Evolutionary conservation across 2,329 filamentous ascomycete species (phyloP).

Genomic region (Hymenoscyphus scutula): DNA sequence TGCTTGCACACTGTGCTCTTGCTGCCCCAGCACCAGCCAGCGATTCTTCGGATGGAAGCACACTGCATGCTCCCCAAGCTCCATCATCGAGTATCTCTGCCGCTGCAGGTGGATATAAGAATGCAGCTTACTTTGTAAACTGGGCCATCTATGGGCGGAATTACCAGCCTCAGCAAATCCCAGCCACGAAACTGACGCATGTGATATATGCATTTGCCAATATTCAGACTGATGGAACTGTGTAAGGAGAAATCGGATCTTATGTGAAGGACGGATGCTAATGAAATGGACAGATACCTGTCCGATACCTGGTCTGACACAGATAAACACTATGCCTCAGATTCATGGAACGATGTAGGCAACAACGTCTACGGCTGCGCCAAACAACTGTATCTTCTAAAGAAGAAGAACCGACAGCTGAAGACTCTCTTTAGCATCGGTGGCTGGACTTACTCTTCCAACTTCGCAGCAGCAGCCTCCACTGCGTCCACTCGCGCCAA

Average conservation of each 20-base stretch:
- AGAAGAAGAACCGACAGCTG: constrained; percentile 72
- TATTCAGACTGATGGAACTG: constrained; percentile 66
- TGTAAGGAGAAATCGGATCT: constrained; percentile 46
- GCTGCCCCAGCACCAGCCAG: neutral
- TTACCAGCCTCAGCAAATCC: constrained; percentile 69
- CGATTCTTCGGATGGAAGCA: neutral
- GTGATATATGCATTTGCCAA: constrained; percentile 83
- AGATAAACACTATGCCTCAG: constrained; percentile 77
- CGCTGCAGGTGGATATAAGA: constrained; percentile 14
- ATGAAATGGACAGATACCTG: constrained; percentile 46
- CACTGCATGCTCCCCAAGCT: neutral
- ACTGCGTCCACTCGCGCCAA: constrained; percentile 57
- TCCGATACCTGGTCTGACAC: constrained; percentile 68
- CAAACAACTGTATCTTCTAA: constrained; percentile 76
- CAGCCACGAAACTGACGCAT: constrained; percentile 68
- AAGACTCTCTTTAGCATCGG: constrained; percentile 80
- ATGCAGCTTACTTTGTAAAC: constrained; percentile 22
- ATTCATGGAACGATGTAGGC: constrained; percentile 62
- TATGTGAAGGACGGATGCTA: constrained; percentile 50
- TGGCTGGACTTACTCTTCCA: constrained; percentile 79
- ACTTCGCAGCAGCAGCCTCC: constrained; percentile 67
- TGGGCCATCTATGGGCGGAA: constrained; percentile 69
- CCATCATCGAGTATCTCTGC: neutral
- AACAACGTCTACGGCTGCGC: constrained; percentile 78
- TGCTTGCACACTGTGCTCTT: constrained; percentile 1